Conservation (phyloP, 768 basidiomycete genomes). For the Mycena galericulata region DNA sequence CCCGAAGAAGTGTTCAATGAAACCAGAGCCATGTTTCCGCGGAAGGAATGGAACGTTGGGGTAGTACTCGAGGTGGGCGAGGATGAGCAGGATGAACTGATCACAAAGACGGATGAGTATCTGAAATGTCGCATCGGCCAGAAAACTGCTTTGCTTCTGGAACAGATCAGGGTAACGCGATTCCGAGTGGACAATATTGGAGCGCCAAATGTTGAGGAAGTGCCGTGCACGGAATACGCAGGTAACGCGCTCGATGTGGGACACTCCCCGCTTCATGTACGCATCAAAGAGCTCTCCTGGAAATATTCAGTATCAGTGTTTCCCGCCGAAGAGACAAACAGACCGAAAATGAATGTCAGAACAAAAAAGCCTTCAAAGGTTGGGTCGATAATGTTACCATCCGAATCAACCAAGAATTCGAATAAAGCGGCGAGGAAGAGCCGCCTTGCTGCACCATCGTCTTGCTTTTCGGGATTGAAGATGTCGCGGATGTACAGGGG, state of each 20-base stretch:
- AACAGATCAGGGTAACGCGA: conserved; percentile 19
- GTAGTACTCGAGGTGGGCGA: conserved; percentile 24
- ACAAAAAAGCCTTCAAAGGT: conserved; percentile 13
- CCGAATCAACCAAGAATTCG: background rate
- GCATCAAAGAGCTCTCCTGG: conserved; percentile 25
- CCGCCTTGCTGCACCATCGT: conserved; percentile 22
- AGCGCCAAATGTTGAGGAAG: conserved; percentile 26
- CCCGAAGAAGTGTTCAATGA: conserved; percentile 24
- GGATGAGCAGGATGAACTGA: conserved; percentile 21
- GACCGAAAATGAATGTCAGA: conserved; percentile 19
- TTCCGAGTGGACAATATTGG: conserved; percentile 10
- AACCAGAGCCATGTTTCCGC: conserved; percentile 12
- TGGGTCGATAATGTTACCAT: background rate
- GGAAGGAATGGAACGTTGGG: conserved; percentile 23
- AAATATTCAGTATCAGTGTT: background rate
- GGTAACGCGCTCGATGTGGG: conserved; percentile 18
- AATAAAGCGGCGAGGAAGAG: conserved; percentile 5
- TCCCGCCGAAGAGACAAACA: background rate
- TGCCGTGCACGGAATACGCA: conserved; percentile 19
- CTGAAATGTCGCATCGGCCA: conserved; percentile 15
- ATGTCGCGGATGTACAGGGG: conserved; percentile 8
- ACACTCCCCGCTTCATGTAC: conserved; percentile 22
- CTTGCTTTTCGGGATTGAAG: conserved; percentile 29
- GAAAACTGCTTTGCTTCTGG: conserved; percentile 21
- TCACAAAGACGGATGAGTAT: conserved; percentile 24